A percentile compares a stretch with the other conserved stretches of the same genome.
Evolutionary conservation across 2,329 filamentous ascomycete species (phyloP).

Genomic region (Colletotrichum sp.): DNA sequence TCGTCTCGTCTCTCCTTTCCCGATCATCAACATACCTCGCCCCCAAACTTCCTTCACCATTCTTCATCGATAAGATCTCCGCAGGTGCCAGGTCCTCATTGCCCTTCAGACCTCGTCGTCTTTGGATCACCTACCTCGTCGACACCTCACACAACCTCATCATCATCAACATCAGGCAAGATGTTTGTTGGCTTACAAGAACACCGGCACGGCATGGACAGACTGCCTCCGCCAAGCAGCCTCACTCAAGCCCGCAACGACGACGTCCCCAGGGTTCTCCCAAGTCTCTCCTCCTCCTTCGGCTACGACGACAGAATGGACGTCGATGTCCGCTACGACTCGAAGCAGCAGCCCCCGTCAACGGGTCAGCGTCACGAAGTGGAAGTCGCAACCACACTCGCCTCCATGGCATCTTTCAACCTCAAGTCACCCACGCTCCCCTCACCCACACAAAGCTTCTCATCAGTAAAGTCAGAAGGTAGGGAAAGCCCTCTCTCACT

Average conservation of each 20-base stretch:
- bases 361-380: constrained; percentile 12
- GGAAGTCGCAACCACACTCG: constrained; percentile 15
- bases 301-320: constrained; percentile 18
- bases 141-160: not conserved
- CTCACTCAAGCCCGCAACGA: constrained; percentile 1
- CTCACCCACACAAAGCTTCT: constrained; percentile 17
- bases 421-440: constrained; percentile 15
- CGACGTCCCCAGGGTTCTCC: constrained; percentile 9
- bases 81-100: not conserved
- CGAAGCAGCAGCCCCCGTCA: not conserved
- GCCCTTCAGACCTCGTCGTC: not conserved
- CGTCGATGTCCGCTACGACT: not conserved
- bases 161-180: not conserved
- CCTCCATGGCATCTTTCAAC: constrained; percentile 22
- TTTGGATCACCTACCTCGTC: not conserved
- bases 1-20: constrained; percentile 17
- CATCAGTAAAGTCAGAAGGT: constrained; percentile 13
- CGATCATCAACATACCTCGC: constrained; percentile 5
- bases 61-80: constrained; percentile 14
- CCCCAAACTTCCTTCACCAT: not conserved
- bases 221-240: constrained; percentile 9
- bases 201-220: constrained; percentile 1
- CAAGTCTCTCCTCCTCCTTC: constrained; percentile 16
- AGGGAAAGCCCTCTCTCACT: not conserved
- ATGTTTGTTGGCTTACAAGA: constrained; percentile 21